Base-by-base conservation (phyloP, 805 yeast genomes). In the Wickerhamiella brachini region DNA sequence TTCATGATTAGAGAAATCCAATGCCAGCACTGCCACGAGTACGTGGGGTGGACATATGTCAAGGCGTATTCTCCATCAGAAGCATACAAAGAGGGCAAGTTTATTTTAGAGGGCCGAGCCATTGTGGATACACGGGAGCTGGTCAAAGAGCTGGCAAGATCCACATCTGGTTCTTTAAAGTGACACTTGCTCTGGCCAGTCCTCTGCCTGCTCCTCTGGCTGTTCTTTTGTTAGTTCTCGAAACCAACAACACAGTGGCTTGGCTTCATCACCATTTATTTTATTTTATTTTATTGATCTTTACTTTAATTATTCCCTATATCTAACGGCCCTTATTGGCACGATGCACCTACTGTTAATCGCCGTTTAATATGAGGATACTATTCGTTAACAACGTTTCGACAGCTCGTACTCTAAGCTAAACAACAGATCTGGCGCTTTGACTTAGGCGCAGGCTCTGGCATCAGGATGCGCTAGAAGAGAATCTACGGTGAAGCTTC, bases 41-140 rank as follows among this genome's bases (percentile, higher is more conserved):
- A 73, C 49, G 66, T 81, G 17, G 87, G 86, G 2, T 81, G 87
- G 87, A 75, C 73, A 53, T 81, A 81, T 57, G 60, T 79, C 41
- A 68, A 68, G 56, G 73, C 82, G 45, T 71, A 69, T 31, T 63
- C 66, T 26, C 57, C 58, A 20, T 62, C 68, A 17, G 81, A 79
- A 65, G 67, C 70, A 53, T 79, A 76, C 61, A 81, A 81, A 61
- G 84, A 78, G 58, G 82, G 83, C 8, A 72, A 74, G 56, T 80
- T 66, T 57, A 78, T 81, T 39, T 67, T 81, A 54, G 84, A 79
- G 55, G 59, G 61, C 10, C n/a, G 18, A 6, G 31, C 39, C 62
- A 49, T 47, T 44, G 54, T 18, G 15, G 44, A 41, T 17, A 10
- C 41, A 18, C 18, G 20, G 10, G 41, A 37, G 41, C 41, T 37